Percentiles rank a stretch among this genome's conserved stretches.
Evolutionary conservation across 2,329 filamentous ascomycete species (phyloP).

Genomic region (Phaeosphaeria sp.): DNA sequence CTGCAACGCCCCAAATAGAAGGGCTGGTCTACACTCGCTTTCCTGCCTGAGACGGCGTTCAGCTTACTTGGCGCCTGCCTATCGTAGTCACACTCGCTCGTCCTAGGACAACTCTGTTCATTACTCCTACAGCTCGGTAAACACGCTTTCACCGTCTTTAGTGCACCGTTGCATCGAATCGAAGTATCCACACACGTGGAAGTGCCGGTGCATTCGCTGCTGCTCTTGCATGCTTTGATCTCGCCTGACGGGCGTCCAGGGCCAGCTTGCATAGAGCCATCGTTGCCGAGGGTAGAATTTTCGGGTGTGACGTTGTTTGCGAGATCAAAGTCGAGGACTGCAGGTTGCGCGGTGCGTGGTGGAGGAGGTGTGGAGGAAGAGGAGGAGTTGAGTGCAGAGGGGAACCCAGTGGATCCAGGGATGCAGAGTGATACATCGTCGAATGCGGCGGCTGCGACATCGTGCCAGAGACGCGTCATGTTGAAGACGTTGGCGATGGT

Average conservation of each 20-base stretch:
- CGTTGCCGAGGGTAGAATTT: neutral
- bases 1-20: neutral
- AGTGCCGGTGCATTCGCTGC: neutral
- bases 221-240: neutral
- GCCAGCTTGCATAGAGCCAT: neutral
- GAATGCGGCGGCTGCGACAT: conserved; percentile 42
- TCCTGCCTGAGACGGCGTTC: neutral
- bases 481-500: conserved; percentile 46
- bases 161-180: neutral
- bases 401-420: conserved; percentile 37
- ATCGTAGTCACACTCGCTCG: neutral
- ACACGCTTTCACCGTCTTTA: neutral
- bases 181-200: neutral
- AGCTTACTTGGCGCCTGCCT: neutral
- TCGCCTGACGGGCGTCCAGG: neutral
- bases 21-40: neutral
- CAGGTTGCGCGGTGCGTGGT: conserved; percentile 2
- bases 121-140: neutral
- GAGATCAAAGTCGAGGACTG: neutral
- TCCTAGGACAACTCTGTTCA: neutral
- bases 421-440: conserved; percentile 41
- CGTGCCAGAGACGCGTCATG: conserved; percentile 45
- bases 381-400: conserved; percentile 10
- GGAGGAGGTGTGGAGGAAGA: conserved; percentile 3
- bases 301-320: neutral